Conservation (phyloP, 345 rosid genomes). For the Citrus medica region DNA sequence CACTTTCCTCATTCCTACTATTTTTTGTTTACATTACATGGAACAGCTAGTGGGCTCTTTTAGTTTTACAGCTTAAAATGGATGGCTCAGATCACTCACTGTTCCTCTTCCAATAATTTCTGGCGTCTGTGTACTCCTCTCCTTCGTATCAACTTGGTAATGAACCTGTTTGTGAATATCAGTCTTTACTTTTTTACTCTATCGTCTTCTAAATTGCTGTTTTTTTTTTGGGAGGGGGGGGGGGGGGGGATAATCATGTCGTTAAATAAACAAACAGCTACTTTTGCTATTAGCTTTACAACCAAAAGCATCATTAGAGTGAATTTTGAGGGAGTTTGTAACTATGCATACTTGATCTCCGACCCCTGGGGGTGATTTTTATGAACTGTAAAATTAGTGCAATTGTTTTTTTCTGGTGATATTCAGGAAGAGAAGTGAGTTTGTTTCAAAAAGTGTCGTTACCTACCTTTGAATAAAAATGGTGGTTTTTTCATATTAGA, state of each 20-base stretch:
- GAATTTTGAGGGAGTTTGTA: neutral
- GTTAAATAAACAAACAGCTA: neutral
- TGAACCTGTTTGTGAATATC: neutral
- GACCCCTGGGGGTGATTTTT: neutral
- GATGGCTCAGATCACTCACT: constrained; percentile 17
- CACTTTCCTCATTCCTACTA: neutral
- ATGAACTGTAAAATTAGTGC: neutral
- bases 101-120: constrained; percentile 16
- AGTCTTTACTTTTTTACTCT: neutral
- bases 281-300: neutral
- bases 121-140: neutral
- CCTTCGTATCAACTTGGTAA: constrained; percentile 17
- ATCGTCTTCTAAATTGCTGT: neutral
- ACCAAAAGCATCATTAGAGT: neutral
- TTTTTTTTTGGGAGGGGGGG: no score
- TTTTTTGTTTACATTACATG: neutral
- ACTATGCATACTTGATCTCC: neutral
- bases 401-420: neutral
- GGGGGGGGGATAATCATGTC: neutral
- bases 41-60: neutral
- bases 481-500: neutral
- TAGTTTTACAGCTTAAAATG: neutral
- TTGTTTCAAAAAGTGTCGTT: no score
- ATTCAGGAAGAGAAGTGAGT: neutral
- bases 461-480: neutral